Evolutionary conservation across 495 filamentous ascomycete genomes (phyloP).

Genomic region (Annulohypoxylon bovei): DNA sequence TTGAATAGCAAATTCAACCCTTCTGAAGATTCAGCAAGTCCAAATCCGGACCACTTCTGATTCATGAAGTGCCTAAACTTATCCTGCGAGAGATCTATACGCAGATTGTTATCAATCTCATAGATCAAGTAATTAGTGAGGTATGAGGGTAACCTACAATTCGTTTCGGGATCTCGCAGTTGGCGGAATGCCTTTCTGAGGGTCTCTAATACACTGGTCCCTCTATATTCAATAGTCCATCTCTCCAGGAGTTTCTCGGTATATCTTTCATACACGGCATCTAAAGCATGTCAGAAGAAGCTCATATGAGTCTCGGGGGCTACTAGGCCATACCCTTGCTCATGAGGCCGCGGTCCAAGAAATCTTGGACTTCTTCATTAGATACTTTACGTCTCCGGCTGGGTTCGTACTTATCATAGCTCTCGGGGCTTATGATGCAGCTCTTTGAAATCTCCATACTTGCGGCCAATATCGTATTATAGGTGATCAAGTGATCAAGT

Average conservation of each 20-base stretch:
- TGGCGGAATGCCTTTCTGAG: constrained; percentile 5
- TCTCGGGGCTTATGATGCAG: constrained; percentile 15
- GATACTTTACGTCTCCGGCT: background rate
- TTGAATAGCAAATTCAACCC: background rate
- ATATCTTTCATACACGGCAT: constrained; percentile 23
- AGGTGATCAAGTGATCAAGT: background rate
- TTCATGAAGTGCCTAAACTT: background rate
- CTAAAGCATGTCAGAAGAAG: background rate
- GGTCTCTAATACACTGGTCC: background rate
- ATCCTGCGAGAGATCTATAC: constrained; percentile 5
- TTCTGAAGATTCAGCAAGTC: background rate
- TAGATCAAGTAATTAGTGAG: background rate
- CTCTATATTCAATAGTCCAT: background rate
- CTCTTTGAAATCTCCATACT: background rate
- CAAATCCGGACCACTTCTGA: background rate
- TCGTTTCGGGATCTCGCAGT: constrained; percentile 9
- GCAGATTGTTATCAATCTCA: background rate
- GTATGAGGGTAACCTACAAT: constrained; percentile 1
- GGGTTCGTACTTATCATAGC: constrained; percentile 17
- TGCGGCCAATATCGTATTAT: too few species aligned
- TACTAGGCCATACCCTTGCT: background rate
- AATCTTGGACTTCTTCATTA: constrained; percentile 10
- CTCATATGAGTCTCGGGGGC: background rate
- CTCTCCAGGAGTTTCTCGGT: background rate
- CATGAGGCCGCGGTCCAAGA: constrained; percentile 19